These are phyloP conservation scores for Aspergillus funiculosus DNA, from an alignment of 495 filamentous ascomycete species.

Conservation along the genomic window DNA sequence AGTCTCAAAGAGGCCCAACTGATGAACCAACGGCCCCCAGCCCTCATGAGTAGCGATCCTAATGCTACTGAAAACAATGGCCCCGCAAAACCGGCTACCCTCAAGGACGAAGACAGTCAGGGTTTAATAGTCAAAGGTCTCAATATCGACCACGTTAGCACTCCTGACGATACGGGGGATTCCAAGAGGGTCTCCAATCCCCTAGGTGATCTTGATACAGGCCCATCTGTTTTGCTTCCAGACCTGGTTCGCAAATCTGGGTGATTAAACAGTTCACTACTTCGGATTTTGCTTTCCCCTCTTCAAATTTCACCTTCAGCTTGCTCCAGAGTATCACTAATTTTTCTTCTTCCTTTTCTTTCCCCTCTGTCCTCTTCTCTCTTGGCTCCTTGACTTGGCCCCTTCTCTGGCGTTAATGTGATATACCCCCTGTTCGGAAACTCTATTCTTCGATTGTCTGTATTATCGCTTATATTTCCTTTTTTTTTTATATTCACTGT, in stretches of 20 bases:
- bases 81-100: background rate
- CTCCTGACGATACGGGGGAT: slow-evolving; percentile 17
- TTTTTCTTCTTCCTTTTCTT: slow-evolving; percentile 3
- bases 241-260: slow-evolving; percentile 24
- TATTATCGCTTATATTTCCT: too few species aligned
- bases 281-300: background rate
- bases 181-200: slow-evolving; percentile 17
- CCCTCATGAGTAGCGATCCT: slow-evolving; percentile 56
- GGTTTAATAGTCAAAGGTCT: slow-evolving; percentile 36
- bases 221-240: slow-evolving; percentile 24
- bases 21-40: slow-evolving; percentile 82
- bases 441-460: background rate
- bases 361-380: slow-evolving; percentile 2
- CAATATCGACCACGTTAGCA: slow-evolving; percentile 23
- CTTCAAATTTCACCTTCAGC: background rate
- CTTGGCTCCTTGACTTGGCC: slow-evolving; percentile 11
- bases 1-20: slow-evolving; percentile 75
- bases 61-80: slow-evolving; percentile 3
- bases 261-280: background rate
- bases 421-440: slow-evolving; percentile 36
- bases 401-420: slow-evolving; percentile 39
- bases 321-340: background rate
- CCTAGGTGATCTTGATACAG: slow-evolving; percentile 26
- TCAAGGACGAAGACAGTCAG: slow-evolving; percentile 23
- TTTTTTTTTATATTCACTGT: slow-evolving; percentile 10